Conservation (phyloP, 2,329 filamentous ascomycete genomes). For the Cladosporium sp. region DNA sequence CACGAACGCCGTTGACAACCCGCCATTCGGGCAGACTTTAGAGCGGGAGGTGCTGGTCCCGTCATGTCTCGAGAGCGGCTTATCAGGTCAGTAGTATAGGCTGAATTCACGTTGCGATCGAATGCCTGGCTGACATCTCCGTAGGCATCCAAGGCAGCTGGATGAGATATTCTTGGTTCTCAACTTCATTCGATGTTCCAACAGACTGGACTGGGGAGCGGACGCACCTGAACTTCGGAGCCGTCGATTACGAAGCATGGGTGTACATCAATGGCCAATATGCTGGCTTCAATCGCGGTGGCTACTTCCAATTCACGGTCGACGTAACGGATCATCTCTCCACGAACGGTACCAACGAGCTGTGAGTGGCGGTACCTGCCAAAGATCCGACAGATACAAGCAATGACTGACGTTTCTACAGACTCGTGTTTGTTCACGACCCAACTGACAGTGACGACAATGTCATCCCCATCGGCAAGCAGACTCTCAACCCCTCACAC, state of each 20-base stretch:
- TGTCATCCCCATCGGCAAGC: conserved; percentile 60
- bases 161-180: conserved; percentile 37
- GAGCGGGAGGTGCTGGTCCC: conserved; percentile 51
- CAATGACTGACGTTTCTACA: conserved; percentile 48
- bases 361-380: conserved; percentile 55
- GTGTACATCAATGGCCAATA: conserved; percentile 55
- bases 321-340: conserved; percentile 62
- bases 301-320: conserved; percentile 58
- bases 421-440: conserved; percentile 64
- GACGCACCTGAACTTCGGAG: conserved; percentile 57
- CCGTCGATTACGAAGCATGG: conserved; percentile 60
- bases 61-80: conserved; percentile 55
- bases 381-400: conserved; percentile 21
- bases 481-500: conserved; percentile 57
- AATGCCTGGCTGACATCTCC: not conserved
- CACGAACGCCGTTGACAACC: conserved; percentile 39
- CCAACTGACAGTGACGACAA: conserved; percentile 58
- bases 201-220: conserved; percentile 46
- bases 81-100: conserved; percentile 43
- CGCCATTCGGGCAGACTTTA: conserved; percentile 47
- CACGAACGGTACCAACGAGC: conserved; percentile 62
- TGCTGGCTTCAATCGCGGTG: conserved; percentile 56
- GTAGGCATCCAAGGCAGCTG: conserved; percentile 29
- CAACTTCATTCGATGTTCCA: conserved; percentile 52
- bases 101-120: not conserved